phyloP scores from a whole-genome alignment of 257 asterid species.

The Euphrasia confusa region DNA sequence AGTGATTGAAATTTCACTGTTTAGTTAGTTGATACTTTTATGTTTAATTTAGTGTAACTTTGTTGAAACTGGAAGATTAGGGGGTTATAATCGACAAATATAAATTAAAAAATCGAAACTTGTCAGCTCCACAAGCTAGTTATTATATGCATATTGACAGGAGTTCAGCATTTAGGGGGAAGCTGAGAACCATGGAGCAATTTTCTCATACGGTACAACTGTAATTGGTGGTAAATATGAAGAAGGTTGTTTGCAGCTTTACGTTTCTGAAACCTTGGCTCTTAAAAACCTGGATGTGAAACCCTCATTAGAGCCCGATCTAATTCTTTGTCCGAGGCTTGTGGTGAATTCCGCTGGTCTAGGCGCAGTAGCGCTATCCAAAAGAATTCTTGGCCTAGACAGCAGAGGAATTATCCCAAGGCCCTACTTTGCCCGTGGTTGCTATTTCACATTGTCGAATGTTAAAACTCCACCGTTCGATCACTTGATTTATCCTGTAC shows the following conservation, averaged over 20 bases:
- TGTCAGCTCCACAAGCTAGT: not conserved
- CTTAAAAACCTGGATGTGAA: constrained; percentile 36
- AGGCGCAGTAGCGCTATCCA: constrained; percentile 57
- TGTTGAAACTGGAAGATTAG: no score
- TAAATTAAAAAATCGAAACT: no score
- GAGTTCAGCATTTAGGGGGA: constrained; percentile 68
- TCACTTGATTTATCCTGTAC: constrained; percentile 82
- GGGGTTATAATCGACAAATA: not conserved
- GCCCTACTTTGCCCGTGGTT: constrained; percentile 79
- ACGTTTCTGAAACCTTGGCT: constrained; percentile 48
- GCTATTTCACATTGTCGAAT: constrained; percentile 68
- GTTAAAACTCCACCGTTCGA: constrained; percentile 47
- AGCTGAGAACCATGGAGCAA: constrained; percentile 76
- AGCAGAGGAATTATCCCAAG: constrained; percentile 30
- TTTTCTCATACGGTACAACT: constrained; percentile 57
- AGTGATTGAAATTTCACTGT: not conserved
- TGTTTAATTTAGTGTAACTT: no score
- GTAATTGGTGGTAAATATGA: constrained; percentile 61
- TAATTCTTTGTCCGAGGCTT: constrained; percentile 56
- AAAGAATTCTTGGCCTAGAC: constrained; percentile 41
- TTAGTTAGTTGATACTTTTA: no score
- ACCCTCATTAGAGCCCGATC: constrained; percentile 48
- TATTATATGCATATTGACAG: constrained; percentile 44
- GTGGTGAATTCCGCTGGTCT: constrained; percentile 84
- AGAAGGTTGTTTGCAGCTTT: constrained; percentile 44